Conservation (phyloP, 208 protist species). For the Leptomonas seymouri region DNA sequence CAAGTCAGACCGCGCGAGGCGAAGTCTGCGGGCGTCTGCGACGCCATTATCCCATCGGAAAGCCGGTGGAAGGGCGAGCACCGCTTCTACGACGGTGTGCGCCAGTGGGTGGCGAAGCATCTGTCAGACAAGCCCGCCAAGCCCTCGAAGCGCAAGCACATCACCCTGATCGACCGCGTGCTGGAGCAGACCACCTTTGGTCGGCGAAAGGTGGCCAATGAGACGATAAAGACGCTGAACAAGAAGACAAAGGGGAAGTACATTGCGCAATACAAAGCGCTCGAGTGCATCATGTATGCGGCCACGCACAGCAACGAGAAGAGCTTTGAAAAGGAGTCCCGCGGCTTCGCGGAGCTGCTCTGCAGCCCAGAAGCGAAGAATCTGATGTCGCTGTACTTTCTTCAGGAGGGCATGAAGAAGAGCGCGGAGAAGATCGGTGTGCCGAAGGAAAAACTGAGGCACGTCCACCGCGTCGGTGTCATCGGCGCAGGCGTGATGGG, state of each 20-base stretch:
- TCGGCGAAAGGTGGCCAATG: slow-evolving; percentile 51
- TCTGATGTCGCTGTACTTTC: slow-evolving; percentile 92
- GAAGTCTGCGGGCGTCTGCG: slow-evolving; percentile 75
- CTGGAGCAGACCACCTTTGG: slow-evolving; percentile 67
- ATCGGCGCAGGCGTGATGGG: slow-evolving; percentile 91
- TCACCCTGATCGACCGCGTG: slow-evolving; percentile 51
- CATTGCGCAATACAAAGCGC: slow-evolving; percentile 93
- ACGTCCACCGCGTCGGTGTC: slow-evolving; percentile 56
- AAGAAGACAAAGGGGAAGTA: slow-evolving; percentile 94
- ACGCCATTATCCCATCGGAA: slow-evolving; percentile 50
- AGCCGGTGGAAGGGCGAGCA: slow-evolving; percentile 69
- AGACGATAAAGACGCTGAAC: slow-evolving; percentile 72
- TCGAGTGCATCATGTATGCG: slow-evolving; percentile 87
- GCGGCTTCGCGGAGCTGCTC: slow-evolving; percentile 80
- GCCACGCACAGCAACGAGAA: slow-evolving; percentile 58
- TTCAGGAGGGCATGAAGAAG: slow-evolving; percentile 91
- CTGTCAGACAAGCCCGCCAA: slow-evolving; percentile 60
- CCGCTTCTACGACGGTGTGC: slow-evolving; percentile 75
- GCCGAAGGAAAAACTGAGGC: slow-evolving; percentile 56
- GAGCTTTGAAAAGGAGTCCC: slow-evolving; percentile 67
- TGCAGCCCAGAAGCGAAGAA: slow-evolving; percentile 87
- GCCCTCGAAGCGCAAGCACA: slow-evolving; percentile 52
- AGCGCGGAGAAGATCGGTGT: slow-evolving; percentile 79
- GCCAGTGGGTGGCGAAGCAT: slow-evolving; percentile 55
- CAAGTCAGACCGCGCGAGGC: slow-evolving; percentile 73